Base-by-base conservation (phyloP, 768 basidiomycete genomes). In the Rhizopogon vesiculosus region DNA sequence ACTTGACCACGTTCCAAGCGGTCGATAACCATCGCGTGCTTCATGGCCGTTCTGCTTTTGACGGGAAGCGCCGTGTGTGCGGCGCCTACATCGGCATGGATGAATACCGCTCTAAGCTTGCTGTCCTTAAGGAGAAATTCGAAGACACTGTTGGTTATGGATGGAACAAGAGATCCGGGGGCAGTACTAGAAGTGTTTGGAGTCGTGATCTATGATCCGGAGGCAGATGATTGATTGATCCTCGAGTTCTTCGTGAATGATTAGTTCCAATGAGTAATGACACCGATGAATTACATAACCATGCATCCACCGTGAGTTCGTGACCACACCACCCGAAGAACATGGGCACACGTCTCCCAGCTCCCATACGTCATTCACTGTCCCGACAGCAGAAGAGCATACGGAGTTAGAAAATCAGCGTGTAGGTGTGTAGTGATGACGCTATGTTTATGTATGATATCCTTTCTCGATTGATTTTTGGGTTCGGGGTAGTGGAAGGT, bases 71-170 rank as follows among this genome's bases (percentile, higher is more conserved):
- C 3, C 81, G 91, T 1, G 92, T 99, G 85, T 98, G 96, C 64
- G 96, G 96, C 2, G 97, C 96, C 0, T 99, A 99, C 67, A 82
- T 98, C 55, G 91, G 91, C 0, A 76, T 82, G 12, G 96, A 99
- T 67, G 97, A 99, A 66, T 98, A 87, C 68, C 78, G 80, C 40
- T 94, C 93, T 0, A 86, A 86, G 61, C 74, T 96, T 10, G 77
- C 80, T 2, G 86, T 89, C 12, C 74, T 91, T 7, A 71, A 66
- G 35, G 87, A 90, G 68, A 78, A 75, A 57, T 89, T 84, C 57
- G 71, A 72, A 3, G 33, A 19, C 66, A 74, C 19, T 69, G 72
- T 54, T 33, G 35, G 55, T n/a, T 44, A 42, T 6, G 16, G 8
- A 42, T 38, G n/a, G 41, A 40, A 33, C 49, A 31, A n/a, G 53